Evolutionary conservation across 805 yeast species (phyloP).

Genomic region (Ascoidea asiatica): DNA sequence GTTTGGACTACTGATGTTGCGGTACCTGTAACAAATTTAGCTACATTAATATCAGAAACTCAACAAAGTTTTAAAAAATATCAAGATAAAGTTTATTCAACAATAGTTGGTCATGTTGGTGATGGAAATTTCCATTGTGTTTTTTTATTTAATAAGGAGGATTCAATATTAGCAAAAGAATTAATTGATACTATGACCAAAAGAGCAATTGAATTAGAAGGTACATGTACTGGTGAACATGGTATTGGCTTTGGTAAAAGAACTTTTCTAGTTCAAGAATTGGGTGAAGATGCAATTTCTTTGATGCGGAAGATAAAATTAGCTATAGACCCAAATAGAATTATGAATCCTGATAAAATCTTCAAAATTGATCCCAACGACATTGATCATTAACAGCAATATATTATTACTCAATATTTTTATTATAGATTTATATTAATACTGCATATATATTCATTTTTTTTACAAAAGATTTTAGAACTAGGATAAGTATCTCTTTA

Average conservation of each 20-base stretch:
- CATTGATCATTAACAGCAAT: neutral
- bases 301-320: conserved; percentile 63
- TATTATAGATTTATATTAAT: no score
- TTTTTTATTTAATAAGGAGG: conserved; percentile 42
- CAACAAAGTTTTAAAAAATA: conserved; percentile 37
- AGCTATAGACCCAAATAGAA: conserved; percentile 60
- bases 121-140: conserved; percentile 74
- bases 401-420: no score
- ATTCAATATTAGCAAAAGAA: conserved; percentile 28
- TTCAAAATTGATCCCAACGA: conserved; percentile 49
- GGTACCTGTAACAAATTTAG: conserved; percentile 60
- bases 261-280: conserved; percentile 41
- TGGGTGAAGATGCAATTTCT: conserved; percentile 55
- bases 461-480: no score
- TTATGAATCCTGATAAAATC: conserved; percentile 70
- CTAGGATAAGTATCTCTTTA: no score
- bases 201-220: conserved; percentile 56
- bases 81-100: conserved; percentile 23
- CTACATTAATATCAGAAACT: conserved; percentile 48
- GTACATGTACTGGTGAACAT: conserved; percentile 82
- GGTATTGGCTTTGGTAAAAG: conserved; percentile 77
- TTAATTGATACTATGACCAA: conserved; percentile 50
- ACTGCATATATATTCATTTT: no score
- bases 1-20: conserved; percentile 75
- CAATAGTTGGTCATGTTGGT: conserved; percentile 71